These are phyloP conservation scores for Capsella bursapastoris DNA, from an alignment of 345 rosid genomes.

Conservation along the genomic window DNA sequence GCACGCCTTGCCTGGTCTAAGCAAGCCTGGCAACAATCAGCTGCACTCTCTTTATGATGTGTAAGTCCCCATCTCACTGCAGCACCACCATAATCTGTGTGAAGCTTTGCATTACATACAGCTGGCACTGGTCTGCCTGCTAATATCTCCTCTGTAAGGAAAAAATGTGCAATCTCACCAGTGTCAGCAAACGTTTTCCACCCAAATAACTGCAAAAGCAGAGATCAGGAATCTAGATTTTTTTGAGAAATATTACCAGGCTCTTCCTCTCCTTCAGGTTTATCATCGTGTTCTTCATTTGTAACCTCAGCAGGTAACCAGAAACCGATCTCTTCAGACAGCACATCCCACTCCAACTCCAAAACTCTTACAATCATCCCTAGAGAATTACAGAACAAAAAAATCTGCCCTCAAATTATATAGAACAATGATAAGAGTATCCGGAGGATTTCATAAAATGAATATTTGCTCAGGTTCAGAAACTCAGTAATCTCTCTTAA, in stretches of 20 bases:
- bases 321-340: conserved; percentile 84
- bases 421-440: not conserved
- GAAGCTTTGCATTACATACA: conserved; percentile 83
- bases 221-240: not conserved
- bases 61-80: conserved; percentile 99
- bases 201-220: not conserved
- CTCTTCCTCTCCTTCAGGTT: conserved; percentile 80
- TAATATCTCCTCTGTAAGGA: conserved; percentile 69
- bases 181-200: conserved; percentile 13
- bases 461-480: conserved; percentile 10
- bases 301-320: conserved; percentile 80
- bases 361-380: conserved; percentile 74
- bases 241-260: conserved; percentile 55
- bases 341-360: conserved; percentile 76
- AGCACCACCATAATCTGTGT: conserved; percentile 85
- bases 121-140: conserved; percentile 87
- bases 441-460: conserved; percentile 1
- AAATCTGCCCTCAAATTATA: conserved; percentile 14
- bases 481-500: conserved; percentile 2
- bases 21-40: conserved; percentile 98
- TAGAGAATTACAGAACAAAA: conserved; percentile 32
- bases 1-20: conserved; percentile 84
- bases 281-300: conserved; percentile 83
- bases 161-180: conserved; percentile 18
- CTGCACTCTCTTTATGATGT: conserved; percentile 95